phyloP scores from a whole-genome alignment of 148 eudicot species.

The Fagopyrum homotropicum region DNA sequence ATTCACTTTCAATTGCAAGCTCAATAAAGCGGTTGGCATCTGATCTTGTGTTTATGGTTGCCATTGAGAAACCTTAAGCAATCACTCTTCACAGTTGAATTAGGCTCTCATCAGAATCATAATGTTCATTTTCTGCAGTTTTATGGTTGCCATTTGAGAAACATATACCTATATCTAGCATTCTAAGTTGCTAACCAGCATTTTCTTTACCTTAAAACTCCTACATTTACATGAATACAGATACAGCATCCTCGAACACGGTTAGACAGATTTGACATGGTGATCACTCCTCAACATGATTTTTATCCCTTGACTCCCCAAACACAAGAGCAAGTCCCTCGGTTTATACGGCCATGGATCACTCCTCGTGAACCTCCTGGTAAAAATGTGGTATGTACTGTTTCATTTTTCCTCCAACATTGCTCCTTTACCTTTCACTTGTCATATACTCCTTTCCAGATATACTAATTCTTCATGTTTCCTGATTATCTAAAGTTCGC shows the following conservation, averaged over 20 bases:
- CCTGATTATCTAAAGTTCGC: background rate
- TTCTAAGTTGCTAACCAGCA: background rate
- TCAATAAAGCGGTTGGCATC: conserved; percentile 79
- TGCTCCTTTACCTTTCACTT: background rate
- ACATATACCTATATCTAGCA: background rate
- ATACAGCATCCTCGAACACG: conserved; percentile 91
- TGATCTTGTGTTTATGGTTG: conserved; percentile 49
- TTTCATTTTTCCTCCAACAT: background rate
- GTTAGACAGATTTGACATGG: conserved; percentile 87
- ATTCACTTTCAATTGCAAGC: conserved; percentile 50
- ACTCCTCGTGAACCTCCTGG: conserved; percentile 89
- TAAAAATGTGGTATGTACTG: conserved; percentile 59
- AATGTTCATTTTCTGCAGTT: background rate
- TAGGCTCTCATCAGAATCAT: background rate
- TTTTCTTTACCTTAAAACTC: conserved; percentile 14
- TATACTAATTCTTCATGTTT: background rate
- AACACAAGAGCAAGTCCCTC: conserved; percentile 76
- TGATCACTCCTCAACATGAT: conserved; percentile 88
- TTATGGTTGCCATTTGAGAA: background rate
- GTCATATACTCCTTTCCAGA: background rate
- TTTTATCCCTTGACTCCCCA: conserved; percentile 75
- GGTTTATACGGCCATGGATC: conserved; percentile 70
- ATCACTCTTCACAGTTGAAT: background rate
- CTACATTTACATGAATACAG: conserved; percentile 34
- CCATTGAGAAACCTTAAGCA: background rate